Evolutionary conservation across 768 basidiomycete genomes (phyloP).

Genomic region (Artomyces pyxidatus): DNA sequence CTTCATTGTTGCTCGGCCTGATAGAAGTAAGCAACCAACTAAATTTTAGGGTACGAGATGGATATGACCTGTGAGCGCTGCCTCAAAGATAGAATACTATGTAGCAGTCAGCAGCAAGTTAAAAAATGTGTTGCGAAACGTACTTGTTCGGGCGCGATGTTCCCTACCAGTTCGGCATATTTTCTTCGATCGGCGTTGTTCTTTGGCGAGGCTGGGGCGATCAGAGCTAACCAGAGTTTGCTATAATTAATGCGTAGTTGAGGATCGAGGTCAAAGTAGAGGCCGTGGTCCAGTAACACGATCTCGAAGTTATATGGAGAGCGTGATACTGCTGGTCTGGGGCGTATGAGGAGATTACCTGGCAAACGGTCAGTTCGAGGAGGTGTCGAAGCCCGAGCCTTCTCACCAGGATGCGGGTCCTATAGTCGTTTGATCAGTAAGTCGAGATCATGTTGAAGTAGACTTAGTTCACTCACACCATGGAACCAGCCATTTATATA

Average conservation of each 20-base stretch:
- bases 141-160: constrained; percentile 82
- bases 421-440: constrained; percentile 24
- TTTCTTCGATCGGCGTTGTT: constrained; percentile 65
- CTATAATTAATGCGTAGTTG: constrained; percentile 76
- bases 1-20: constrained; percentile 62
- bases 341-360: constrained; percentile 90
- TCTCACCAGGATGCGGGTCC: constrained; percentile 80
- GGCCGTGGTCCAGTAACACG: constrained; percentile 87
- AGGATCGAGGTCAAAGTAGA: constrained; percentile 86
- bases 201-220: constrained; percentile 58
- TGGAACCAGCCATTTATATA: constrained; percentile 91
- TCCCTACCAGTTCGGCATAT: constrained; percentile 87
- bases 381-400: not conserved
- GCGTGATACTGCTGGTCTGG: constrained; percentile 47
- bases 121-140: constrained; percentile 17
- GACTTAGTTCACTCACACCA: constrained; percentile 41
- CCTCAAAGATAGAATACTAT: constrained; percentile 91
- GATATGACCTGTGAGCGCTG: constrained; percentile 71
- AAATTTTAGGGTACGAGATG: not conserved
- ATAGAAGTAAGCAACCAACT: constrained; percentile 2
- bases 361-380: constrained; percentile 3
- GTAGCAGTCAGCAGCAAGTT: not conserved
- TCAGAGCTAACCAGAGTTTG: constrained; percentile 87
- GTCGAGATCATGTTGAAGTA: constrained; percentile 1
- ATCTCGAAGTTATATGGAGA: constrained; percentile 96